These are phyloP conservation scores for Venturiaceae sp. DNA, from an alignment of 2,329 filamentous ascomycete genomes.

Conservation along the genomic window DNA sequence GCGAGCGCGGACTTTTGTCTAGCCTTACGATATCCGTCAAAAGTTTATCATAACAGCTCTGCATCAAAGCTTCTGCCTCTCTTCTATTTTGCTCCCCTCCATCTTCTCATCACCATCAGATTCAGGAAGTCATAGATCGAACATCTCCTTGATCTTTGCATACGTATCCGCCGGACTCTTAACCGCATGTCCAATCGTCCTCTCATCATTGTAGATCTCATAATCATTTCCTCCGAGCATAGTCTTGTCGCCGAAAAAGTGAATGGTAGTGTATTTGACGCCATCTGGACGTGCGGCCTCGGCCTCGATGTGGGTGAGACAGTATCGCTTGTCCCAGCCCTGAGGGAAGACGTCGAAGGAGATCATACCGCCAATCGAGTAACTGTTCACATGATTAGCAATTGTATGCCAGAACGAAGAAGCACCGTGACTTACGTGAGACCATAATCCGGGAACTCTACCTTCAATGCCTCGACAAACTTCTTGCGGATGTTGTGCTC, in stretches of 20 bases:
- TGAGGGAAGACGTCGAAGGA: slow-evolving; percentile 96
- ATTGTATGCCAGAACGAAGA: not conserved
- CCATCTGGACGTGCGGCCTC: slow-evolving; percentile 59
- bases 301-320: slow-evolving; percentile 73
- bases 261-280: slow-evolving; percentile 74
- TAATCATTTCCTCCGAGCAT: slow-evolving; percentile 86
- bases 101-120: not conserved
- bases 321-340: slow-evolving; percentile 99
- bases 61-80: not conserved
- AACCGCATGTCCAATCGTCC: slow-evolving; percentile 81
- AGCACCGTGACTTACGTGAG: slow-evolving; percentile 57
- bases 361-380: slow-evolving; percentile 93
- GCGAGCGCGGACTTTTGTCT: no score
- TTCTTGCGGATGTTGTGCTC: slow-evolving; percentile 64
- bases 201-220: slow-evolving; percentile 77
- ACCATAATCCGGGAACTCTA: slow-evolving; percentile 73
- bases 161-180: slow-evolving; percentile 74
- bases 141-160: slow-evolving; percentile 69
- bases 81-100: not conserved
- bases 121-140: slow-evolving; percentile 27
- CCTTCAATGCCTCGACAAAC: slow-evolving; percentile 67
- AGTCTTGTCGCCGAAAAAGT: slow-evolving; percentile 98
- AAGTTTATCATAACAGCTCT: not conserved
- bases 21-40: not conserved
- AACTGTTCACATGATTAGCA: slow-evolving; percentile 39